Percentiles rank a stretch among this genome's conserved stretches.
Evolutionary conservation across 2,329 filamentous ascomycete species (phyloP).

Genomic region (Metarhizium anisopliae): DNA sequence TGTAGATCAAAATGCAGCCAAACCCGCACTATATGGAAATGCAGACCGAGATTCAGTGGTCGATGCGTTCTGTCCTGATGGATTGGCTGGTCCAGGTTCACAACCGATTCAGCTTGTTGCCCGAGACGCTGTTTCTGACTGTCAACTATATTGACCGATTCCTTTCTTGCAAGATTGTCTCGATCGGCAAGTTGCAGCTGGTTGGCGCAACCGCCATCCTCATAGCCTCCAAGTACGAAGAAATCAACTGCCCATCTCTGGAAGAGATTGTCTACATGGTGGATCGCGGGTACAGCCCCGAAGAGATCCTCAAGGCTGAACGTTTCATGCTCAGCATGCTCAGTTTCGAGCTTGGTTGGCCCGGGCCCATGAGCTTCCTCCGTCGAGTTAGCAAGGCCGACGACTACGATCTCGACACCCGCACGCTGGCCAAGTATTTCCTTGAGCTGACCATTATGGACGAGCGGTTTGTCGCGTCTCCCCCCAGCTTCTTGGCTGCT

Average conservation of each 20-base stretch:
- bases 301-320: conserved; percentile 95
- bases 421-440: conserved; percentile 96
- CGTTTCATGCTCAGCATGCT: conserved; percentile 98
- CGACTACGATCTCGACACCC: conserved; percentile 91
- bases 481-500: conserved; percentile 83
- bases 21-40: conserved; percentile 94
- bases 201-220: conserved; percentile 94
- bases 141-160: conserved; percentile 98
- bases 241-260: conserved; percentile 95
- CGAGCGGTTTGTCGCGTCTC: conserved; percentile 86
- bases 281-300: conserved; percentile 76
- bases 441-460: conserved; percentile 96
- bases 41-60: conserved; percentile 97
- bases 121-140: conserved; percentile 88
- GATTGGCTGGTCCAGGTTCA: conserved; percentile 98
- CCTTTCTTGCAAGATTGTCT: conserved; percentile 88
- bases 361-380: conserved; percentile 98
- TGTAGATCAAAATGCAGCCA: conserved; percentile 68
- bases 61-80: conserved; percentile 94
- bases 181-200: conserved; percentile 87
- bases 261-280: conserved; percentile 98
- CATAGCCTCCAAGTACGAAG: conserved; percentile 95
- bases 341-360: conserved; percentile 91
- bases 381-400: conserved; percentile 96
- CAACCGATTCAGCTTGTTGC: conserved; percentile 78